Percentiles rank a stretch among this genome's conserved stretches.
Conservation (phyloP, 179 eudicot genomes). For the Corrigiola litoralis region DNA sequence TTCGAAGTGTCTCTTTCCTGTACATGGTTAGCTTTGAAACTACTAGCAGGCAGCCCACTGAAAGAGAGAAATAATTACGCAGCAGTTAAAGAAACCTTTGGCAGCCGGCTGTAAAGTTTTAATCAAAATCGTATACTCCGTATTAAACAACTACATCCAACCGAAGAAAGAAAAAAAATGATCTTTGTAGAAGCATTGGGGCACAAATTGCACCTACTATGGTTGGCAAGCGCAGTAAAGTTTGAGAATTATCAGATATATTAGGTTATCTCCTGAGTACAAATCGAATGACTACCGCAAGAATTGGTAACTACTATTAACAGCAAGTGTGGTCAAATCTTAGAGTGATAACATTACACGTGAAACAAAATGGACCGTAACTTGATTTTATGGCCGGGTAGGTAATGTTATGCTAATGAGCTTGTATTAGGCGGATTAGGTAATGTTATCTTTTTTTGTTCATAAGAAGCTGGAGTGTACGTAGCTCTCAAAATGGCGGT, state of each 20-base stretch:
- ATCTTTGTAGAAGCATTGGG: not conserved
- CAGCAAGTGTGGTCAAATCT: conserved; percentile 2
- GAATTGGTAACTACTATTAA: not conserved
- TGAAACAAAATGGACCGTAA: conserved; percentile 22
- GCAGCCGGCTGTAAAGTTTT: conserved; percentile 9
- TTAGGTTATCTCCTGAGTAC: conserved; percentile 1
- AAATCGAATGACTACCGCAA: not conserved
- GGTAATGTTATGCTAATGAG: not conserved
- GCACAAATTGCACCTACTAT: conserved; percentile 14
- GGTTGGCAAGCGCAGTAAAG: conserved; percentile 17
- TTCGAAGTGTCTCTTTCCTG: not conserved
- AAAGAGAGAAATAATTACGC: conserved; percentile 9
- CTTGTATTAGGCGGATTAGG: not conserved
- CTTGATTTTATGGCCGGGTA: not conserved
- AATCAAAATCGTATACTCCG: not conserved
- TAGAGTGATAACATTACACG: conserved; percentile 14
- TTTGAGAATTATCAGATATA: not conserved
- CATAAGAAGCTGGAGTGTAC: not conserved
- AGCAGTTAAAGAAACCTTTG: conserved; percentile 9
- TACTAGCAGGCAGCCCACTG: conserved; percentile 25
- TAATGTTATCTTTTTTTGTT: not conserved
- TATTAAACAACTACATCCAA: not conserved
- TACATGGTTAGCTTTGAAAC: not conserved
- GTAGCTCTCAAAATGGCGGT: not conserved
- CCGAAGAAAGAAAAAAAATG: not conserved